These are phyloP conservation scores for Penicillium thymicola DNA, from an alignment of 2,329 filamentous ascomycete genomes.

Conservation along the genomic window DNA sequence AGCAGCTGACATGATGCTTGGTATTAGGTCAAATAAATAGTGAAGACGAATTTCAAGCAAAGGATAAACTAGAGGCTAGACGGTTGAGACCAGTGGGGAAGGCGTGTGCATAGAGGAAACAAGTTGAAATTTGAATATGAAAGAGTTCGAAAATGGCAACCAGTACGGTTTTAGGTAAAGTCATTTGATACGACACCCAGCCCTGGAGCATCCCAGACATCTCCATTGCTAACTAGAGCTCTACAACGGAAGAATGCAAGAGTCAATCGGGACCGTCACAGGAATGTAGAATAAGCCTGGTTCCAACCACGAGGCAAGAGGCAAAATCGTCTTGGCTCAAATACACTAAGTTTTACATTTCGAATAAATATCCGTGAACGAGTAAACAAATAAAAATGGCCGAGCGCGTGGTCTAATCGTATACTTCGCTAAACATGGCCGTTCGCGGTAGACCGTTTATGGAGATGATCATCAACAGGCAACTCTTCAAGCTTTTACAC, in stretches of 20 bases:
- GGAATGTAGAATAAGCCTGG: conserved; percentile 17
- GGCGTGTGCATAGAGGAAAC: neutral
- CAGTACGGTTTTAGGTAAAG: neutral
- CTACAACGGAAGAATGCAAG: conserved; percentile 18
- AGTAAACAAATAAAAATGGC: conserved; percentile 10
- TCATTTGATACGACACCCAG: neutral
- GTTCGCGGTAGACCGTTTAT: conserved; percentile 17
- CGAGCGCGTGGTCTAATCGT: neutral
- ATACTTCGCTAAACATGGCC: conserved; percentile 7
- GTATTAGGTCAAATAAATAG: neutral
- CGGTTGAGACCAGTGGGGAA: neutral
- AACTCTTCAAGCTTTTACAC: neutral
- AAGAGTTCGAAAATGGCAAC: neutral
- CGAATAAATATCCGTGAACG: conserved; percentile 9
- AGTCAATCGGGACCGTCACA: conserved; percentile 18
- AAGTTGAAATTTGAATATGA: neutral
- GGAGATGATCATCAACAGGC: conserved; percentile 2
- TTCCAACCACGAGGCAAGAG: conserved; percentile 20
- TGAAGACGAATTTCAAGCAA: neutral
- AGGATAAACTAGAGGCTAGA: neutral
- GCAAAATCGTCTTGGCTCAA: neutral
- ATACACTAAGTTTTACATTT: neutral
- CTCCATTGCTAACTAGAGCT: conserved; percentile 8
- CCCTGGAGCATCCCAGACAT: conserved; percentile 3
- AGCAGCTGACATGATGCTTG: conserved; percentile 3